Evolutionary conservation across 2,329 filamentous ascomycete genomes (phyloP).

Genomic region (Pseudocercospora crystallina): DNA sequence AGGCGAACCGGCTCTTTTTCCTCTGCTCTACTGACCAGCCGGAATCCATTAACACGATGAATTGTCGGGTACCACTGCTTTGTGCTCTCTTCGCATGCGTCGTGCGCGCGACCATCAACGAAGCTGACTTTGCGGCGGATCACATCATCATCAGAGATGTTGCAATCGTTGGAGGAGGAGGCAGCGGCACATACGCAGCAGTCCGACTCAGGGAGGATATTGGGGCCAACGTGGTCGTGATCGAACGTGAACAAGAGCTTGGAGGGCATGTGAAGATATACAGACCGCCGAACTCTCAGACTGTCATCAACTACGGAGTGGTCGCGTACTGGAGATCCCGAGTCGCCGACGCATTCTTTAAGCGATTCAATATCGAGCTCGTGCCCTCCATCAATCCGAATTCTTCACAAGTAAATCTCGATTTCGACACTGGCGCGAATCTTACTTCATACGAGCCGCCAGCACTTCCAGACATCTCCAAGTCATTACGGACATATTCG

Average conservation of each 20-base stretch:
- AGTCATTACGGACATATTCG: neutral
- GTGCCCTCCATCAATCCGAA: neutral
- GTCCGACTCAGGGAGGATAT: slow-evolving; percentile 17
- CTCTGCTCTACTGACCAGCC: too few relatives aligned
- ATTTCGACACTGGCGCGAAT: slow-evolving; percentile 1
- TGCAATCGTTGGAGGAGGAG: slow-evolving; percentile 20
- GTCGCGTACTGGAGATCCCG: slow-evolving; percentile 8
- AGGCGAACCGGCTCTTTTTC: too few relatives aligned
- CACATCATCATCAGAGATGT: slow-evolving; percentile 11
- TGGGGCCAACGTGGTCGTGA: slow-evolving; percentile 14
- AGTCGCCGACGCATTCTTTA: slow-evolving; percentile 5
- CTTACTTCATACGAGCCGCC: slow-evolving; percentile 3
- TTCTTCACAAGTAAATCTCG: neutral
- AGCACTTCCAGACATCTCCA: neutral
- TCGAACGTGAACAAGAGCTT: slow-evolving; percentile 10
- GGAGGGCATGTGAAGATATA: slow-evolving; percentile 13
- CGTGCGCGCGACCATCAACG: neutral
- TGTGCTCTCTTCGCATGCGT: neutral
- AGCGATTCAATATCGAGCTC: neutral
- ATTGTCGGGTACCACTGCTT: too few relatives aligned
- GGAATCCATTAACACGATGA: too few relatives aligned
- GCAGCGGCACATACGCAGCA: slow-evolving; percentile 20
- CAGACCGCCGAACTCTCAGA: neutral
- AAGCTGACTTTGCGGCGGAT: neutral
- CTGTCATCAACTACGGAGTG: slow-evolving; percentile 13